phyloP scores from a whole-genome alignment of 306 rosid genomes.

The Prunus campanulata region DNA sequence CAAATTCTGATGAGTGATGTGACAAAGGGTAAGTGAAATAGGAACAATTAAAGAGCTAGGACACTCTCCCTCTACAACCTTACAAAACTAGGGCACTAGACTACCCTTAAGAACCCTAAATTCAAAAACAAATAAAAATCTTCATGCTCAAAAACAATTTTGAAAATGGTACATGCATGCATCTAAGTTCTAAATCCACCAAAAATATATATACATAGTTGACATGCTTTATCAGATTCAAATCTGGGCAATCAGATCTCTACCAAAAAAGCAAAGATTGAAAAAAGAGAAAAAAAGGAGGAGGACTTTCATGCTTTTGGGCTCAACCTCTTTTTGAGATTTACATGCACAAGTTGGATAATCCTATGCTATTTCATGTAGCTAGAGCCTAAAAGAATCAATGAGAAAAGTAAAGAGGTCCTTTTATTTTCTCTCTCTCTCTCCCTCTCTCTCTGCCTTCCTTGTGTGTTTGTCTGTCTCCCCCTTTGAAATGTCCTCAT shows the following conservation, averaged over 20 bases:
- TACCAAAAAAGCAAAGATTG: neutral
- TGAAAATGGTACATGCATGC: neutral
- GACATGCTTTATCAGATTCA: neutral
- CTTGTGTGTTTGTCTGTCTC: slow-evolving; percentile 4
- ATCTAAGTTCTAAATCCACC: neutral
- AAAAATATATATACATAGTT: neutral
- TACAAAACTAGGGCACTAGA: neutral
- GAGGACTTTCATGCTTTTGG: slow-evolving; percentile 9
- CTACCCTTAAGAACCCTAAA: no score
- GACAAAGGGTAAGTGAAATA: neutral
- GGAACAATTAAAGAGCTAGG: neutral
- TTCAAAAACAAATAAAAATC: no score
- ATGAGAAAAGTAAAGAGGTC: neutral
- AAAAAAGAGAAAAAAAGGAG: neutral
- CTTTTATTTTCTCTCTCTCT: neutral
- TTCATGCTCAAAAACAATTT: neutral
- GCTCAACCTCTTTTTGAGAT: slow-evolving; percentile 1
- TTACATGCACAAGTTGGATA: slow-evolving; percentile 18
- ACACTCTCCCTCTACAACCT: neutral
- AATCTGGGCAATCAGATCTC: slow-evolving; percentile 14
- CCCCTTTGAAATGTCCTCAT: neutral
- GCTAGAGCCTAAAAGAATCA: slow-evolving; percentile 14
- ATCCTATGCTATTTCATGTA: slow-evolving; percentile 9
- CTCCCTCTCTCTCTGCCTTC: neutral
- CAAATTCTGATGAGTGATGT: slow-evolving; percentile 5